Conservation (phyloP, 257 asterid species). For the Salvia rosmarinus region DNA sequence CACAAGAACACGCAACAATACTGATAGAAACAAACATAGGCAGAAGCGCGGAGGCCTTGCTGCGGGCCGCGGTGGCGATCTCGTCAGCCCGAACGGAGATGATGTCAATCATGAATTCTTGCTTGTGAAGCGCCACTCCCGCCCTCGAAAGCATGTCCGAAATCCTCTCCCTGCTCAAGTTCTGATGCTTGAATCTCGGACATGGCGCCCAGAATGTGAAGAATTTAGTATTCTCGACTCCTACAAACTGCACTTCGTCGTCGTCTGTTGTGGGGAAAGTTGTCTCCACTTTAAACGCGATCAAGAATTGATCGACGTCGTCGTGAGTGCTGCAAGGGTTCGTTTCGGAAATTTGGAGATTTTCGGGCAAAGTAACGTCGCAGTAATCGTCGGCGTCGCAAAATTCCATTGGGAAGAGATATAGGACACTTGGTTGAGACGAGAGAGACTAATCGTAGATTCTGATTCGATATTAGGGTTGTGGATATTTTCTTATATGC, state of each 20-base stretch:
- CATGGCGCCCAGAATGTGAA: conserved; percentile 39
- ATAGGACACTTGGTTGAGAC: no score
- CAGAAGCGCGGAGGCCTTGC: background rate
- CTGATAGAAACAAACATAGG: conserved; percentile 21
- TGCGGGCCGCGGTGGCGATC: conserved; percentile 2
- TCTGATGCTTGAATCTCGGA: conserved; percentile 2
- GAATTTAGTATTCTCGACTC: background rate
- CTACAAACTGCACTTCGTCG: background rate
- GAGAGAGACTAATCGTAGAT: no score
- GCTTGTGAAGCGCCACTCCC: conserved; percentile 36
- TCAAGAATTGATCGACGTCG: conserved; percentile 24
- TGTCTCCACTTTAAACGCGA: conserved; percentile 23
- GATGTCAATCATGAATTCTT: conserved; percentile 34
- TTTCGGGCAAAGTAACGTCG: background rate
- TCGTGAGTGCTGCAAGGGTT: background rate
- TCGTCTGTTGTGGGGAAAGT: background rate
- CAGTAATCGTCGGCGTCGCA: conserved; percentile 25
- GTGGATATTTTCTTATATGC: no score
- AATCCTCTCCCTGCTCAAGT: conserved; percentile 15
- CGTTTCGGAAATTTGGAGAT: background rate
- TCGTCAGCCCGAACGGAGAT: conserved; percentile 30
- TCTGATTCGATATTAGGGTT: no score
- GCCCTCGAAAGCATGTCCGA: conserved; percentile 29
- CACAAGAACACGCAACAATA: conserved; percentile 24
- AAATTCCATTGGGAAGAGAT: conserved; percentile 17